Conservation (phyloP, 2,329 filamentous ascomycete species). For the Cladosporium sp. region DNA sequence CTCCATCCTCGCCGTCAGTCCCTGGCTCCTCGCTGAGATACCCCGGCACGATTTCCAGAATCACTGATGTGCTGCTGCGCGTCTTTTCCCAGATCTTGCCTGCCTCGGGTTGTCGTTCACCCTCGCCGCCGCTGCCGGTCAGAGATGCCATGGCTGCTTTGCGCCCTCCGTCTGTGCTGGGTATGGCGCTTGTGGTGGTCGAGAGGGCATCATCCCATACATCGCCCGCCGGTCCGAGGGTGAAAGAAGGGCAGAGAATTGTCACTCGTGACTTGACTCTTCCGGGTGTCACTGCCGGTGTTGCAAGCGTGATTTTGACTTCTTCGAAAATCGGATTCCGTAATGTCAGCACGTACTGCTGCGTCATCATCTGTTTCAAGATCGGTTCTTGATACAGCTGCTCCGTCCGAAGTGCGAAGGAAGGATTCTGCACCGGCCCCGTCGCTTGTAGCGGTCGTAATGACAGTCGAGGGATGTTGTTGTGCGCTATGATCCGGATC, state of each 20-base stretch:
- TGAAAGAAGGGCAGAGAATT: constrained; percentile 88
- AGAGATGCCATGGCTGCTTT: constrained; percentile 29
- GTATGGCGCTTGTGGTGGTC: constrained; percentile 24
- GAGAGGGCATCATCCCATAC: constrained; percentile 85
- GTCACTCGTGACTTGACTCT: constrained; percentile 76
- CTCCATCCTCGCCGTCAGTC: constrained; percentile 38
- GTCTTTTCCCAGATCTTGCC: constrained; percentile 96
- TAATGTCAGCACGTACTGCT: constrained; percentile 83
- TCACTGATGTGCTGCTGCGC: constrained; percentile 90
- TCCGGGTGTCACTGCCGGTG: constrained; percentile 72
- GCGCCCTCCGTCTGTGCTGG: constrained; percentile 21
- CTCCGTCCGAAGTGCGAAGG: constrained; percentile 23
- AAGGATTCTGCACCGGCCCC: constrained; percentile 19
- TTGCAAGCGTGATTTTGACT: constrained; percentile 81
- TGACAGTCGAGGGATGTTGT: constrained; percentile 78
- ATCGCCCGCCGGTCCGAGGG: constrained; percentile 89
- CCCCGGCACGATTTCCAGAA: constrained; percentile 77
- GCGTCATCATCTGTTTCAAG: constrained; percentile 42
- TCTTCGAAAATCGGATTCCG: constrained; percentile 92
- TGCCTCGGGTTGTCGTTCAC: constrained; percentile 65
- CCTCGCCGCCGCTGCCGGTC: constrained; percentile 36
- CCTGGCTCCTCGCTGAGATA: constrained; percentile 26
- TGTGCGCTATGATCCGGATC: constrained; percentile 78
- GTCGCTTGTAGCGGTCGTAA: constrained; percentile 54
- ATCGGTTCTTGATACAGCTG: constrained; percentile 14